Percentiles rank a stretch among this genome's conserved stretches.
These are phyloP conservation scores for Penicillium hordei DNA, from an alignment of 2,329 filamentous ascomycete species.

Conservation along the genomic window DNA sequence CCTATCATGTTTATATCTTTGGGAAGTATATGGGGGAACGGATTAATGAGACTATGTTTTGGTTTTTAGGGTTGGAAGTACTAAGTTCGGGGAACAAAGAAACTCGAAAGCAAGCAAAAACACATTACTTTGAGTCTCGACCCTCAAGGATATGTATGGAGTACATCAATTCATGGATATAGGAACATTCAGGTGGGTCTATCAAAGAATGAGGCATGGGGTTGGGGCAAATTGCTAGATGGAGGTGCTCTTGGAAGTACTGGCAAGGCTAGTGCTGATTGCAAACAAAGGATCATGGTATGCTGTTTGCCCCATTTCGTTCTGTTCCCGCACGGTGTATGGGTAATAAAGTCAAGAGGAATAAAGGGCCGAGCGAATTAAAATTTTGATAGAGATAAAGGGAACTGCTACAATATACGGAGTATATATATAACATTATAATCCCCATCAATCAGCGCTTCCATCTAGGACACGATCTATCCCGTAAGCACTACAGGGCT, in stretches of 20 bases:
- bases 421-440: background rate
- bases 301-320: background rate
- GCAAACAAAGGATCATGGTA: background rate
- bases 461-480: background rate
- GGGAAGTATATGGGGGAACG: background rate
- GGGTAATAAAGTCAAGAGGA: background rate
- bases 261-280: background rate
- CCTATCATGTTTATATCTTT: background rate
- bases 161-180: background rate
- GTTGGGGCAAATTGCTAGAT: background rate
- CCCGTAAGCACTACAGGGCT: background rate
- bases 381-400: background rate
- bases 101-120: background rate
- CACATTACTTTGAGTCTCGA: background rate
- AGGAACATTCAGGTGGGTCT: background rate
- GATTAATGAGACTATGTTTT: background rate
- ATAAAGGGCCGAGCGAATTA: background rate
- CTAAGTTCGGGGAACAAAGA: background rate
- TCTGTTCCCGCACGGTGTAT: background rate
- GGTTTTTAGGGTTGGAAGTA: background rate
- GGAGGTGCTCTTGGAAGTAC: background rate
- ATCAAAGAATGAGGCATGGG: background rate
- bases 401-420: background rate
- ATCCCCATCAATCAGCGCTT: background rate
- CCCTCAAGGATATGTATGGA: background rate